These are phyloP conservation scores for Lodderomyces oxycetoniae DNA, from an alignment of 1,139 yeast genomes.

Conservation along the genomic window DNA sequence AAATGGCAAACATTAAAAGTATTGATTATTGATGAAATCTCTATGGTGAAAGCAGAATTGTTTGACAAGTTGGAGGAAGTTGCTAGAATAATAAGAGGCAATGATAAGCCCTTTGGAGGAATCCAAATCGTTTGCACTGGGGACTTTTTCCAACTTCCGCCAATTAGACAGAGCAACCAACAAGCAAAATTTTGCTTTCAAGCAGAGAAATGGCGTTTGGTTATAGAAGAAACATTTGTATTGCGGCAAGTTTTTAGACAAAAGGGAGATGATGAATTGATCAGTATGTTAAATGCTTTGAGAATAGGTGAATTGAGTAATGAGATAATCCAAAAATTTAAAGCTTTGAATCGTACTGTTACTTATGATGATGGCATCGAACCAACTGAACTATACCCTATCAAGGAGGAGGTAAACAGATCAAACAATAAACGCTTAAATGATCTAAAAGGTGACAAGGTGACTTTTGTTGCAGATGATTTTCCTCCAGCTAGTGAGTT, in stretches of 20 bases:
- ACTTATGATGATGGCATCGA: constrained; percentile 65
- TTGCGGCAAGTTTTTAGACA: constrained; percentile 69
- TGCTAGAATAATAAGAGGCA: constrained; percentile 50
- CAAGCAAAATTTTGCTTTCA: constrained; percentile 52
- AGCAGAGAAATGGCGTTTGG: constrained; percentile 50
- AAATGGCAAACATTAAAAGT: constrained; percentile 63
- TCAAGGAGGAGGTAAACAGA: constrained; percentile 65
- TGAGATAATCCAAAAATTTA: constrained; percentile 42
- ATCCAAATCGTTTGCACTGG: constrained; percentile 76
- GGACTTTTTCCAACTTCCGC: constrained; percentile 84
- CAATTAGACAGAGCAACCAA: constrained; percentile 49
- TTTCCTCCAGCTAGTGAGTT: constrained; percentile 17
- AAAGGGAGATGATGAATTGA: constrained; percentile 60
- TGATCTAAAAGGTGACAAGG: constrained; percentile 27
- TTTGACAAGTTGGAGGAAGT: constrained; percentile 61
- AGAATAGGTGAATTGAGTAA: constrained; percentile 60
- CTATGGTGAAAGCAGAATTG: constrained; percentile 72
- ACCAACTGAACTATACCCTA: constrained; percentile 78
- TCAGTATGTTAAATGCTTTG: constrained; percentile 69
- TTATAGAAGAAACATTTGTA: constrained; percentile 52
- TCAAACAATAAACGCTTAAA: constrained; percentile 58
- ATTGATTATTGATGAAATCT: constrained; percentile 72
- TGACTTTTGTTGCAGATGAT: constrained; percentile 53
- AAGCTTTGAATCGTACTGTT: constrained; percentile 48
- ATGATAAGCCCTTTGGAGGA: constrained; percentile 65